Evolutionary conservation across 768 basidiomycete species (phyloP), one percentile per base, ranked within the genome.

Genomic region (Leucogyrophana mollusca): DNA sequence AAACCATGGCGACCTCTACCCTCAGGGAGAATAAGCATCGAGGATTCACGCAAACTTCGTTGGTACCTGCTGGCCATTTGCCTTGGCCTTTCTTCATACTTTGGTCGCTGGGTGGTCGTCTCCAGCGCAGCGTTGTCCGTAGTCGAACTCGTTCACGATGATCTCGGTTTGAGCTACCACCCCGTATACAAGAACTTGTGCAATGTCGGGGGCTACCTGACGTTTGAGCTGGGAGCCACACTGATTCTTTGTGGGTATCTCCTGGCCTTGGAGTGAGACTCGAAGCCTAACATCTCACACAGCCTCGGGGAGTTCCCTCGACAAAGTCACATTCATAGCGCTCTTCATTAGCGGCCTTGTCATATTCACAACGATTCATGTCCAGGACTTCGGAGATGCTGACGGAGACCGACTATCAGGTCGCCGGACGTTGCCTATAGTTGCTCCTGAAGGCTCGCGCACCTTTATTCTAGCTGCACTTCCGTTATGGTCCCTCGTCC

Each of bases 1-100:
- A 66, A 64, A 47, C 59, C 67, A 10, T 66, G 64, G 62, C 51
- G 72, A 6, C 72, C 73, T 3, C 39, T 73, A 3, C 70, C 73
- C 4, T 52, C 72, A 0, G 56, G 64, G 8, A 59, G 66, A 8
- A 58, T 73, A 10, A 51, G 63, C 3, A 24, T 54, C 9, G 3
- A 24, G 3, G 36, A 53, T 2, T 58, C 67, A 5, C 34, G 46
- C 3, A 27, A 47, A 3, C 50, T 71, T 14, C 66, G 72, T 6
- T 72, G 68, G 68, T 49, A 34, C 4, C 55, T 69, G 30, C 43
- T 69, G 9, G 32, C 53, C 7, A 3, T 59, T 4, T 71, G 69
- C 46, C 43, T 64, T 21, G 43, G 22, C 20, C 34, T 60, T 18
- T 67, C 64, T 18, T 48, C 47, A 1, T 37, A 43, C 13, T 57